Conservation (phyloP, 2,329 filamentous ascomycete species). For the Ascochyta clinopodiicola region DNA sequence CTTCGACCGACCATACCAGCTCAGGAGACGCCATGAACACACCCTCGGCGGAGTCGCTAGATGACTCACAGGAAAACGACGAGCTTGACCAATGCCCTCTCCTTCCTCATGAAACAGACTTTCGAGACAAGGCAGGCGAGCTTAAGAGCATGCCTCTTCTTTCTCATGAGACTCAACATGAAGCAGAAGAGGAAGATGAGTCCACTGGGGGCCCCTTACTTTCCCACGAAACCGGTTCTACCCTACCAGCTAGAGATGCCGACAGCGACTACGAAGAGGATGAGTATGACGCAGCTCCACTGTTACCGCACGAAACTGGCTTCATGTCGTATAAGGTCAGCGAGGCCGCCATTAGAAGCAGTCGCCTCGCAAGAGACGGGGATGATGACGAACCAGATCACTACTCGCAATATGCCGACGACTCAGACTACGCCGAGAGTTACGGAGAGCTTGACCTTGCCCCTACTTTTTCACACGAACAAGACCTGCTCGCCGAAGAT, state of each 20-base stretch:
- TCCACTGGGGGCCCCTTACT: slow-evolving; percentile 25
- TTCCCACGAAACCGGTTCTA: slow-evolving; percentile 27
- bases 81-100: slow-evolving; percentile 20
- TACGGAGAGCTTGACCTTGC: slow-evolving; percentile 9
- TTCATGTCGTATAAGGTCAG: slow-evolving; percentile 23
- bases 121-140: slow-evolving; percentile 13
- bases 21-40: slow-evolving; percentile 26
- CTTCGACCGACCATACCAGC: slow-evolving; percentile 30
- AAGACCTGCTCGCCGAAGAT: slow-evolving; percentile 4
- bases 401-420: slow-evolving; percentile 14
- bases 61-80: slow-evolving; percentile 5
- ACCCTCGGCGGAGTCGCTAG: slow-evolving; percentile 25
- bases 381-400: slow-evolving; percentile 19
- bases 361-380: slow-evolving; percentile 19
- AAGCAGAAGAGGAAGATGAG: slow-evolving; percentile 9
- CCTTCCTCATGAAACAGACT: slow-evolving; percentile 29
- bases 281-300: slow-evolving; percentile 38
- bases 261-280: slow-evolving; percentile 24
- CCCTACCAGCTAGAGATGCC: background rate
- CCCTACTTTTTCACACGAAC: slow-evolving; percentile 19
- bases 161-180: slow-evolving; percentile 18
- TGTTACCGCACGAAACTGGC: slow-evolving; percentile 48
- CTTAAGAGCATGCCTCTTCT: slow-evolving; percentile 19
- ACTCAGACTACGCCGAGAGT: slow-evolving; percentile 8
- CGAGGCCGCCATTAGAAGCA: slow-evolving; percentile 20